Evolutionary conservation across 2,329 filamentous ascomycete genomes (phyloP).

Genomic region (Westerdykella aurantiaca): DNA sequence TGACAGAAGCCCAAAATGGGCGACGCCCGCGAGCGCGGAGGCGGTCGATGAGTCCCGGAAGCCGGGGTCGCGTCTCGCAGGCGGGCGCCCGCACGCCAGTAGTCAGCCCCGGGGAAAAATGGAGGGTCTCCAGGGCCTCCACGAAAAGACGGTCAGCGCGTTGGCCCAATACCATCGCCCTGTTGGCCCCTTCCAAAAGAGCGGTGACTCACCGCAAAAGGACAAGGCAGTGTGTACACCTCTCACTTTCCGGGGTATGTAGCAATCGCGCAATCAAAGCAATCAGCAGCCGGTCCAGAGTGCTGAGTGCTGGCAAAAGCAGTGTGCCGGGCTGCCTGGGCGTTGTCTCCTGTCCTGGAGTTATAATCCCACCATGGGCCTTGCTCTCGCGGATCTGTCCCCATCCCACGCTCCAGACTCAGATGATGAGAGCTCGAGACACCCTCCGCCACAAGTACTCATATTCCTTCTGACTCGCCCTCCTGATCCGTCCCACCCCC

Average conservation of each 20-base stretch:
- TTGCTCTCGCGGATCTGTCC: not conserved
- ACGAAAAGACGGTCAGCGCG: constrained; percentile 21
- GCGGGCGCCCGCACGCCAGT: no score
- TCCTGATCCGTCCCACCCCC: constrained; percentile 21
- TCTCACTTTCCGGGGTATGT: no score
- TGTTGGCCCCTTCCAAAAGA: constrained; percentile 14
- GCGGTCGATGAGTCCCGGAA: constrained; percentile 21
- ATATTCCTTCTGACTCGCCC: constrained; percentile 32
- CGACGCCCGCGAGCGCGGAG: not conserved
- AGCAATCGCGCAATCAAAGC: constrained; percentile 13
- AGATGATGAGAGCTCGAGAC: constrained; percentile 30
- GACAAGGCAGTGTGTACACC: no score
- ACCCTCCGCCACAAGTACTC: constrained; percentile 5
- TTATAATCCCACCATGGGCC: not conserved
- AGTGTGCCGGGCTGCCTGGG: constrained; percentile 18
- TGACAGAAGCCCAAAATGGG: not conserved
- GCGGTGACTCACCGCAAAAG: constrained; percentile 28
- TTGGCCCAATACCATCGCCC: constrained; percentile 15
- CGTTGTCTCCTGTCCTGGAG: constrained; percentile 24
- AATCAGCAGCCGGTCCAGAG: constrained; percentile 20
- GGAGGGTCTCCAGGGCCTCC: constrained; percentile 10
- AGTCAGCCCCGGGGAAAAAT: constrained; percentile 4
- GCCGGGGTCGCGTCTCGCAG: constrained; percentile 16
- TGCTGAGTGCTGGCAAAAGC: constrained; percentile 22
- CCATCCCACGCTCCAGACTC: constrained; percentile 27